phyloP scores from a whole-genome alignment of 805 yeast species.

The Candida nemodendra region DNA sequence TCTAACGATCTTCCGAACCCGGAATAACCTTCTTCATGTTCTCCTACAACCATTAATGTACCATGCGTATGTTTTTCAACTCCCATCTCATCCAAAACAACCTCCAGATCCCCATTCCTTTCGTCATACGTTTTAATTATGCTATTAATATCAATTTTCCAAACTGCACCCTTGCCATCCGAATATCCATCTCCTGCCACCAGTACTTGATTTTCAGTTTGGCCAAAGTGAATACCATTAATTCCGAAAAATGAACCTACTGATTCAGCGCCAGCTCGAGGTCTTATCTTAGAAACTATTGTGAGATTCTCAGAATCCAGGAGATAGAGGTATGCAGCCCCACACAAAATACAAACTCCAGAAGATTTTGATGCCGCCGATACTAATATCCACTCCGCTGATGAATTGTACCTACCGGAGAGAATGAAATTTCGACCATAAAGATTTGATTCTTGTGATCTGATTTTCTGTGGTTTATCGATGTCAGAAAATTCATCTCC shows the following conservation, averaged over 20 bases:
- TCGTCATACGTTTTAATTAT: slow-evolving; percentile 5
- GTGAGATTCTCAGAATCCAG: slow-evolving; percentile 2
- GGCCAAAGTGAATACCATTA: slow-evolving; percentile 6
- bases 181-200: slow-evolving; percentile 36
- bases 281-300: slow-evolving; percentile 17
- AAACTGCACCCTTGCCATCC: slow-evolving; percentile 46
- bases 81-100: slow-evolving; percentile 11
- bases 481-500: too few species aligned
- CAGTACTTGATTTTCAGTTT: slow-evolving; percentile 23
- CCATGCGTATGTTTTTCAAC: slow-evolving; percentile 1
- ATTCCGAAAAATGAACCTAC: slow-evolving; percentile 23
- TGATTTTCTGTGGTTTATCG: slow-evolving; percentile 6
- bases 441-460: slow-evolving; percentile 25
- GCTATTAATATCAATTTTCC: slow-evolving; percentile 33
- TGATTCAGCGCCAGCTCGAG: slow-evolving; percentile 3
- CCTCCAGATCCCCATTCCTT: not conserved
- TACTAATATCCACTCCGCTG: slow-evolving; percentile 29
- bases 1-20: slow-evolving; percentile 46
- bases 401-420: slow-evolving; percentile 16
- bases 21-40: slow-evolving; percentile 32
- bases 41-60: slow-evolving; percentile 24
- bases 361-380: slow-evolving; percentile 31
- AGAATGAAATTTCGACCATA: slow-evolving; percentile 30
- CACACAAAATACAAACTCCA: slow-evolving; percentile 36
- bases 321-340: slow-evolving; percentile 36